Percentiles rank a stretch among this genome's conserved stretches.
Conservation (phyloP, 768 basidiomycete species). For the Phanerochaete carnosa region DNA sequence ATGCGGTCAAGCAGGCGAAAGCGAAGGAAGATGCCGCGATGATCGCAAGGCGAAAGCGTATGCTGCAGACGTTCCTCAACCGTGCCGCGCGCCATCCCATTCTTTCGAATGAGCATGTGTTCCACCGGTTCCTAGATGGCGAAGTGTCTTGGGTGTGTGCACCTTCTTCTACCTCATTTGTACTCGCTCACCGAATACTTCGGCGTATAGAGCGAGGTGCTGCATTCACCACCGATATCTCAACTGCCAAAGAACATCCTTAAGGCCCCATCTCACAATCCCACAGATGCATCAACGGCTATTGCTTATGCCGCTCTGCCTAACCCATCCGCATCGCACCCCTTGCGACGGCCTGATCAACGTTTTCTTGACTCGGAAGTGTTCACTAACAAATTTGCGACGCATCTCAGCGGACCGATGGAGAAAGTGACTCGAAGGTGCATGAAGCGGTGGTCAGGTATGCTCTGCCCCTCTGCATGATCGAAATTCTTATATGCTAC, state of each 20-base stretch:
- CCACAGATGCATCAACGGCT: slow-evolving; percentile 73
- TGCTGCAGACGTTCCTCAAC: slow-evolving; percentile 94
- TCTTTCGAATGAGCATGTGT: slow-evolving; percentile 91
- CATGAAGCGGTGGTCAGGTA: slow-evolving; percentile 94
- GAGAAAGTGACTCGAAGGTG: slow-evolving; percentile 93
- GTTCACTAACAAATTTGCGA: slow-evolving; percentile 94
- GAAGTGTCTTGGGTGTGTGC: slow-evolving; percentile 89
- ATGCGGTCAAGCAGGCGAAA: slow-evolving; percentile 94
- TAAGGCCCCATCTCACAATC: slow-evolving; percentile 93
- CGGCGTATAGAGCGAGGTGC: slow-evolving; percentile 70
- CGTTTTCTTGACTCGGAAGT: slow-evolving; percentile 94
- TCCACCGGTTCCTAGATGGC: slow-evolving; percentile 93
- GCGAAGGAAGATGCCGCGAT: slow-evolving; percentile 94
- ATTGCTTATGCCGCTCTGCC: slow-evolving; percentile 82
- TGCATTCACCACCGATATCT: slow-evolving; percentile 90
- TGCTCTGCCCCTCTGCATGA: slow-evolving; percentile 19
- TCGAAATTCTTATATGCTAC: not conserved
- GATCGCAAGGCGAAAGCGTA: slow-evolving; percentile 88
- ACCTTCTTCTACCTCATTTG: not conserved
- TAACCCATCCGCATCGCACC: slow-evolving; percentile 84
- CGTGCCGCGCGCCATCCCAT: slow-evolving; percentile 90
- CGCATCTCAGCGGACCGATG: slow-evolving; percentile 88
- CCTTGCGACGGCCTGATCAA: slow-evolving; percentile 90
- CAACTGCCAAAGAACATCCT: slow-evolving; percentile 92
- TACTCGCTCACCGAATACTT: not conserved